phyloP scores from a whole-genome alignment of 2,329 filamentous ascomycete species.

The Diaporthe sp. region DNA sequence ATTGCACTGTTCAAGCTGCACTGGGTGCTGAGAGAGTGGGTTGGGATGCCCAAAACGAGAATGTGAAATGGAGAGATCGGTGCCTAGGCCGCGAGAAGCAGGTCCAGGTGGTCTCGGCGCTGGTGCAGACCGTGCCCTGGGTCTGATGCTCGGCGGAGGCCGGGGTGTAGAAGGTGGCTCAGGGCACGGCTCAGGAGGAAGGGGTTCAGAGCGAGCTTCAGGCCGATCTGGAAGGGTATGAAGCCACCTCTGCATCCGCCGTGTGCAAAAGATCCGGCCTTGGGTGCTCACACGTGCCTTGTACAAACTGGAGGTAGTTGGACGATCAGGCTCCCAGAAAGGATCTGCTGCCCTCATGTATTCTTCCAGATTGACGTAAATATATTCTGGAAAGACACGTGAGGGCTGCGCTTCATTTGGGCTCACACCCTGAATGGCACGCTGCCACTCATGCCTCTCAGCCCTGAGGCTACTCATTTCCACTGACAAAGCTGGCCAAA shows the following conservation, averaged over 20 bases:
- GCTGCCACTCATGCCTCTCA: constrained; percentile 1
- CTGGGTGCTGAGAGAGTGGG: constrained; percentile 37
- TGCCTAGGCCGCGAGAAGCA: not conserved
- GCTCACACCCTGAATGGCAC: not conserved
- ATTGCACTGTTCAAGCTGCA: constrained; percentile 3
- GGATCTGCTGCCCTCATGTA: constrained; percentile 21
- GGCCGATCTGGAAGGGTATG: constrained; percentile 12
- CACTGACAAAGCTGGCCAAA: not conserved
- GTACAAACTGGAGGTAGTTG: constrained; percentile 29
- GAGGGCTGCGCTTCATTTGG: not conserved
- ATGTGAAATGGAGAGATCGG: not conserved
- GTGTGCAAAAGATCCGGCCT: constrained; percentile 11
- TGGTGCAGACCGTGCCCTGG: constrained; percentile 31
- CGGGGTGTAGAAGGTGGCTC: not conserved
- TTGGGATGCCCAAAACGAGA: constrained; percentile 31
- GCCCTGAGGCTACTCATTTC: not conserved
- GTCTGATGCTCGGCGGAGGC: not conserved
- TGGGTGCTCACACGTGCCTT: not conserved
- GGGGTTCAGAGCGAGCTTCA: not conserved
- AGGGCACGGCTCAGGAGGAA: not conserved
- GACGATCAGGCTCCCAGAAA: constrained; percentile 20
- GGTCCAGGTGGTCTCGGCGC: not conserved
- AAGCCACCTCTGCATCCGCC: constrained; percentile 31
- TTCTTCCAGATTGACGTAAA: constrained; percentile 20
- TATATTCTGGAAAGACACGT: constrained; percentile 35